Evolutionary conservation across 2,329 filamentous ascomycete genomes (phyloP), one percentile per base, ranked within the genome.

Genomic region (Teratosphaeria nubilosa): DNA sequence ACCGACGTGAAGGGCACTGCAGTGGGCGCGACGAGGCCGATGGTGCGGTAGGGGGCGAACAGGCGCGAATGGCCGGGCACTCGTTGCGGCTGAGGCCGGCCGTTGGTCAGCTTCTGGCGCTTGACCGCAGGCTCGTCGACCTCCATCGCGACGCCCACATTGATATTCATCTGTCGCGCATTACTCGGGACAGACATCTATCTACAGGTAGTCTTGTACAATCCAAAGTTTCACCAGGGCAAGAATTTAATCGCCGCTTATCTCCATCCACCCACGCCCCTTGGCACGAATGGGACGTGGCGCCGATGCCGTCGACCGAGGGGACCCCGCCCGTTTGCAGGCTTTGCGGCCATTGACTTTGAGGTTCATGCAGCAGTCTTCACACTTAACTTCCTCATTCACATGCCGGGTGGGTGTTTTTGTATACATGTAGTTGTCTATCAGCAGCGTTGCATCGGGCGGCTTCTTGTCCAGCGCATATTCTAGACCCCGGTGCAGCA

Each of bases 21-120:
- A 2, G 92, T 96, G 0, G 94, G 90, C 5, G 94, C 96, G 1
- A 99, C 90, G 32, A 99, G 80, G 16, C 94, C 94, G 64, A 99
- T 83, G 53, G 92, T 96, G 90, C 94, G 80, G 76, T 92, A 97
- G 1, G 94, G 92, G 67, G 91, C 88, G 78, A 99, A 97, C 65
- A 97, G 90, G 70, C 85, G 84, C 11, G 91, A 95, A 77, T 62
- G 51, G 54, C 66, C 66, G 4, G 62, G 55, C 24, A 54, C 56
- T 57, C 63, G 60, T 59, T 61, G 69, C 14, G 60, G 55, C 53
- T 65, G 65, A 5, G 60, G 62, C 20, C 55, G 56, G 16, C 64
- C 66, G 57, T 69, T 64, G 13, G 58, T 57, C 41, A 84, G 76
- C 76, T 87, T 91, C 74, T 90, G 88, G 63, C 91, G 85, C 78